phyloP scores from a whole-genome alignment of 1,284 basidiomycete species.

The Entoloma clypeatum region DNA sequence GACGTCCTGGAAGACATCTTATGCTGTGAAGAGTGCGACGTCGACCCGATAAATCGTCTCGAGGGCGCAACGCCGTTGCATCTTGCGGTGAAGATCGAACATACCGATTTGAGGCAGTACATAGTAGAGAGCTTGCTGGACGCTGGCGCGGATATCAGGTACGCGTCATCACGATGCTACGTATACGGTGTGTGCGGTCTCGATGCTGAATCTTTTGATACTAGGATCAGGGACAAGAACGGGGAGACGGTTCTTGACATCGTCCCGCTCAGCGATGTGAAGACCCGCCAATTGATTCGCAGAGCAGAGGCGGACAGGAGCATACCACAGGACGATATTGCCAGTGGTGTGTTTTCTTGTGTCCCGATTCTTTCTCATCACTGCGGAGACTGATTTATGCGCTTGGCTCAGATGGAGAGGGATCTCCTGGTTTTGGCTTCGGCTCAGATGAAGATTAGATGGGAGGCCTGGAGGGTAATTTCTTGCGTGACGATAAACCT shows the following conservation, averaged over 20 bases:
- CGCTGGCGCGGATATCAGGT: constrained; percentile 74
- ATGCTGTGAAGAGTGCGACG: constrained; percentile 75
- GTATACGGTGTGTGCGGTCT: background rate
- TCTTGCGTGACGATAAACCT: too few relatives aligned
- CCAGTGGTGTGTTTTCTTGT: constrained; percentile 32
- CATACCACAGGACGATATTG: constrained; percentile 40
- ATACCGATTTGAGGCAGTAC: constrained; percentile 52
- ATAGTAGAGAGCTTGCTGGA: constrained; percentile 68
- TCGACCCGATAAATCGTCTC: constrained; percentile 75
- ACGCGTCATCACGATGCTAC: too few relatives aligned
- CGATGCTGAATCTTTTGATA: background rate
- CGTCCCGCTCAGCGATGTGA: constrained; percentile 47
- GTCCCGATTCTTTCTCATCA: background rate
- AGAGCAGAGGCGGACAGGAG: constrained; percentile 45
- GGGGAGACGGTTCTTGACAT: constrained; percentile 58
- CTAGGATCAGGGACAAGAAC: constrained; percentile 72
- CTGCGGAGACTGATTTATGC: background rate
- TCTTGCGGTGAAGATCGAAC: constrained; percentile 64
- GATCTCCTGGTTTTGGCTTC: constrained; percentile 31
- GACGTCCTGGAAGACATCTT: constrained; percentile 73
- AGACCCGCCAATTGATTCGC: constrained; percentile 44
- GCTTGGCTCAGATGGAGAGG: constrained; percentile 29
- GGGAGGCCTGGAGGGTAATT: background rate
- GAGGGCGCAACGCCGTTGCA: constrained; percentile 82
- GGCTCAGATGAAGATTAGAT: constrained; percentile 34